Conservation (phyloP, 768 basidiomycete species). For the Trametes gibbosa region DNA sequence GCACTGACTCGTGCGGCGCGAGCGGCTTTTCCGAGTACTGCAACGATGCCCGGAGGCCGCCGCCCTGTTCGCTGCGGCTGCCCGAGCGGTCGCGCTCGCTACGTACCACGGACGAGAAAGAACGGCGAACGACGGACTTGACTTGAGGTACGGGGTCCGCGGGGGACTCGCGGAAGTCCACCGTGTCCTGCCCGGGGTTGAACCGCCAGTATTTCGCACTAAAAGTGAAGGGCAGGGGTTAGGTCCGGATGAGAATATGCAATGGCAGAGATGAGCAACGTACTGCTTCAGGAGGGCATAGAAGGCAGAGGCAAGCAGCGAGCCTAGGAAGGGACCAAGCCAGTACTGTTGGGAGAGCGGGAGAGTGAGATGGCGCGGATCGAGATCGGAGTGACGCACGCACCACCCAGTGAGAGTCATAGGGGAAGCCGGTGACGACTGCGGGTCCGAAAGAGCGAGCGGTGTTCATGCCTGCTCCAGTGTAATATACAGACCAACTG, state of each 20-base stretch:
- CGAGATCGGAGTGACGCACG: conserved; percentile 20
- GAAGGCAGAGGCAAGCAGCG: conserved; percentile 54
- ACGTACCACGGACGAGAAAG: conserved; percentile 1
- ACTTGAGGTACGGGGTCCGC: conserved; percentile 32
- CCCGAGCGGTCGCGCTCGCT: conserved; percentile 2
- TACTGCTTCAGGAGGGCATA: conserved; percentile 57
- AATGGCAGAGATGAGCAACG: conserved; percentile 15
- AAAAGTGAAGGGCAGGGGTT: not conserved
- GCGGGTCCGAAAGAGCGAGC: conserved; percentile 72
- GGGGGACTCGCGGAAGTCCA: conserved; percentile 42
- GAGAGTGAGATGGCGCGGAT: not conserved
- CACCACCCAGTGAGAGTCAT: conserved; percentile 59
- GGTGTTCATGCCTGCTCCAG: conserved; percentile 66
- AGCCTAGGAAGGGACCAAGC: conserved; percentile 68
- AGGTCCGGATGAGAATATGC: not conserved
- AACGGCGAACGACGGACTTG: conserved; percentile 1
- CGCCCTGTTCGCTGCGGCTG: not conserved
- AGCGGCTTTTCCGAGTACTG: not conserved
- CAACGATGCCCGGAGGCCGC: not conserved
- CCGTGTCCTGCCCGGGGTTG: conserved; percentile 47
- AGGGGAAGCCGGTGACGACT: conserved; percentile 57
- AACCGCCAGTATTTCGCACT: conserved; percentile 54
- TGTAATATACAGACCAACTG: conserved; percentile 61
- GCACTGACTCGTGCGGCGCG: not conserved
- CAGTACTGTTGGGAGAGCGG: conserved; percentile 47